These are phyloP conservation scores for Pichia sp. DNA, from an alignment of 1,139 yeast species.

Conservation along the genomic window DNA sequence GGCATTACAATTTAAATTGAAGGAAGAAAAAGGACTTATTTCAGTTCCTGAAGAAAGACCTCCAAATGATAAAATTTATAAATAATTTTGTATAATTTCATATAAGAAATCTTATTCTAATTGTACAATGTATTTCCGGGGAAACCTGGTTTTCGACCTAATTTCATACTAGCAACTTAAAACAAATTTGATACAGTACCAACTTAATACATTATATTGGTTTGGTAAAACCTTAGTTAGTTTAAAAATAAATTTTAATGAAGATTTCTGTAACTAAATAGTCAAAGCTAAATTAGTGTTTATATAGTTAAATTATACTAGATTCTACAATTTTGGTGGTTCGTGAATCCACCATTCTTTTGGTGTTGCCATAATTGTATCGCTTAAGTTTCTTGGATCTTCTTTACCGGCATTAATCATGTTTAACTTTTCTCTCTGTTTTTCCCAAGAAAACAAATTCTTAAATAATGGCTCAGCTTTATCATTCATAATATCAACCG, in stretches of 20 bases:
- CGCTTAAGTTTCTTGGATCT: slow-evolving; percentile 24
- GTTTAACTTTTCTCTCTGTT: slow-evolving; percentile 22
- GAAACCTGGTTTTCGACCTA: too few species aligned
- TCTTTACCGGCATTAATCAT: slow-evolving; percentile 20
- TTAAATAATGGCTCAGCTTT: slow-evolving; percentile 17
- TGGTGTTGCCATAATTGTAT: slow-evolving; percentile 23
- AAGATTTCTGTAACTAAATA: too few species aligned
- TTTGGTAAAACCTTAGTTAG: too few species aligned
- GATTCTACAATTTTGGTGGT: slow-evolving; percentile 1
- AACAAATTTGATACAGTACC: too few species aligned
- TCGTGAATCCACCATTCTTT: slow-evolving; percentile 20
- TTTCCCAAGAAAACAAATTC: slow-evolving; percentile 25
- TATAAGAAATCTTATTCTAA: too few species aligned
- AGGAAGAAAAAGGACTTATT: slow-evolving; percentile 35
- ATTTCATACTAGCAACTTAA: too few species aligned
- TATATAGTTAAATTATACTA: not conserved
- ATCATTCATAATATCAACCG: slow-evolving; percentile 18
- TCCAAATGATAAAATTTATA: not conserved
- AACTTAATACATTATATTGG: too few species aligned
- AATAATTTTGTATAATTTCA: not conserved
- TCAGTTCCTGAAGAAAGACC: slow-evolving; percentile 27
- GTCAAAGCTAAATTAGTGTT: not conserved
- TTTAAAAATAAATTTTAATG: too few species aligned
- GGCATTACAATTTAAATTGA: slow-evolving; percentile 38
- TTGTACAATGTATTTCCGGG: too few species aligned